phyloP scores from a whole-genome alignment of 176 grass and related monocot genomes.

The Musa acuminata region DNA sequence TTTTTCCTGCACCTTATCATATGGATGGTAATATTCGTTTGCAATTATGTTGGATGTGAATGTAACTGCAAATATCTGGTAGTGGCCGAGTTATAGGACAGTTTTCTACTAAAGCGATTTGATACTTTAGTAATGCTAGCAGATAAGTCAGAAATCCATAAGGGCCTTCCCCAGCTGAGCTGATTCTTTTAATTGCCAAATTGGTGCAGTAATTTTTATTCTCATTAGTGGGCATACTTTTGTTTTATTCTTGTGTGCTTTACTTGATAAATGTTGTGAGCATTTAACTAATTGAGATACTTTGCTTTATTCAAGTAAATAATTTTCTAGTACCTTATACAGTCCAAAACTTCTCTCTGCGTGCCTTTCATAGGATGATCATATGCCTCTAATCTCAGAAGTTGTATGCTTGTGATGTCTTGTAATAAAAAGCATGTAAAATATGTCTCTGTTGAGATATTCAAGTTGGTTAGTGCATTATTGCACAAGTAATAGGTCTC shows the following conservation, averaged over 20 bases:
- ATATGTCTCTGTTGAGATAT: no score
- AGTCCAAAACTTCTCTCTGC: neutral
- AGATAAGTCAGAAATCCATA: neutral
- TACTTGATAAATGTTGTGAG: neutral
- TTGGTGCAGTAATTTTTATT: neutral
- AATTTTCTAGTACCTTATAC: neutral
- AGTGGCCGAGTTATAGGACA: neutral
- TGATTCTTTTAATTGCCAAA: neutral
- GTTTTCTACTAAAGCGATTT: neutral
- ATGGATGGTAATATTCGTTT: slow-evolving; percentile 41
- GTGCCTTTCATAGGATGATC: no score
- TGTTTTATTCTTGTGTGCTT: neutral
- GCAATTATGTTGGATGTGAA: neutral
- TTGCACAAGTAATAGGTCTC: no score
- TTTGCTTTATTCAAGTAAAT: neutral
- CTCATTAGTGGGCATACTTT: neutral
- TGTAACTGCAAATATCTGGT: neutral
- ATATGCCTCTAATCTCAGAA: no score
- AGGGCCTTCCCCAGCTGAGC: neutral
- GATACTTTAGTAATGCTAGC: neutral
- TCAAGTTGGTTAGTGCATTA: no score
- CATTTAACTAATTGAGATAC: neutral
- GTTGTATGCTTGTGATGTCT: no score
- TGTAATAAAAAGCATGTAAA: no score
- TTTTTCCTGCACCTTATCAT: slow-evolving; percentile 72